Evolutionary conservation across 495 filamentous ascomycete species (phyloP).

Genomic region (Penicillium daleae): DNA sequence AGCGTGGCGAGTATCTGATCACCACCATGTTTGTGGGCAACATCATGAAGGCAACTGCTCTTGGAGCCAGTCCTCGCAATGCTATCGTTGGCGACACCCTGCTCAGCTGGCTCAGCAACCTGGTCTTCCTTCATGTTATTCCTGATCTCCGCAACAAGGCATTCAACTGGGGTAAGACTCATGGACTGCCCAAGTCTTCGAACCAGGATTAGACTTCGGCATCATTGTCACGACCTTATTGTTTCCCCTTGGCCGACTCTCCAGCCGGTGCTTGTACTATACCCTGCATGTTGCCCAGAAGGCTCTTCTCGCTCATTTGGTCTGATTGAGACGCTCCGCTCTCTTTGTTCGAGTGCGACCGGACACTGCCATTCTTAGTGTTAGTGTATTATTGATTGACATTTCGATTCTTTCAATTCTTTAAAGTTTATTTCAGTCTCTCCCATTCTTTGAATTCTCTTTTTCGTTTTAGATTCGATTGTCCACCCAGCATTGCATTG

Average conservation of each 20-base stretch:
- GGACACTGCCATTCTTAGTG: constrained; percentile 1
- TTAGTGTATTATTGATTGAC: not conserved
- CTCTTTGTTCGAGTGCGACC: constrained; percentile 2
- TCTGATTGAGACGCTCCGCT: constrained; percentile 16
- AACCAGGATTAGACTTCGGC: not conserved
- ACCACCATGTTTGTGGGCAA: constrained; percentile 68
- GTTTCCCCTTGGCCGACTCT: not conserved
- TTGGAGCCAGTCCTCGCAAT: constrained; percentile 50
- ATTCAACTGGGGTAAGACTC: constrained; percentile 49
- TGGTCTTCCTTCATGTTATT: constrained; percentile 48
- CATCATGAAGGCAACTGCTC: constrained; percentile 63
- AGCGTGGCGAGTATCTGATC: constrained; percentile 78
- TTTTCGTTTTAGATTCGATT: not conserved
- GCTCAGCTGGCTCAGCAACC: constrained; percentile 48
- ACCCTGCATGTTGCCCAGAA: constrained; percentile 25
- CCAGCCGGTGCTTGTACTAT: constrained; percentile 24
- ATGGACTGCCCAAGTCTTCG: constrained; percentile 36
- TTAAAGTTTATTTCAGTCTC: not conserved
- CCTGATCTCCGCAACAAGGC: constrained; percentile 49
- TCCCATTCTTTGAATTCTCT: not conserved
- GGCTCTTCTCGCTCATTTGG: constrained; percentile 13
- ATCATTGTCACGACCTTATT: not conserved
- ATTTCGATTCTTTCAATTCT: not conserved
- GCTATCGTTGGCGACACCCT: constrained; percentile 45
- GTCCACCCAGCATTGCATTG: not conserved